Conservation (phyloP, 257 asterid species). For the Solanum chmielewskii region DNA sequence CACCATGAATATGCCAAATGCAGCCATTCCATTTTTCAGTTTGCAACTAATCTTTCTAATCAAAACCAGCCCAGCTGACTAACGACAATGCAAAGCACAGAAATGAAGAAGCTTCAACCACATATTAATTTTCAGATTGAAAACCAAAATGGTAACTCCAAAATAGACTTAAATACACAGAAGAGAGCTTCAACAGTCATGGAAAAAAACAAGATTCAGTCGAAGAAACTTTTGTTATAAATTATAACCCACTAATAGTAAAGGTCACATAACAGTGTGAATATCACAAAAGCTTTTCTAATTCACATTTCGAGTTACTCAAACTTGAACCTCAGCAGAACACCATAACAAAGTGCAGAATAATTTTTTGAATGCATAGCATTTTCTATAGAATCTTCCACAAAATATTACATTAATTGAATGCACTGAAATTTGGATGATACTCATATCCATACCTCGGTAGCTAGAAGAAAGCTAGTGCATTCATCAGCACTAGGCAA, state of each 20-base stretch:
- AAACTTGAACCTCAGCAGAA: neutral
- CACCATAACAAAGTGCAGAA: neutral
- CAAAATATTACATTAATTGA: neutral
- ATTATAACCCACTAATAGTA: neutral
- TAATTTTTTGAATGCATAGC: neutral
- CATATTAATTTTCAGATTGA: neutral
- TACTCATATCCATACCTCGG: slow-evolving; percentile 52
- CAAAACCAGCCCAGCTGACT: neutral
- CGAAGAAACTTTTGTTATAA: neutral
- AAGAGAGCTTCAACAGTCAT: neutral
- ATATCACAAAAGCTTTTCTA: neutral
- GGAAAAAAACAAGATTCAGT: neutral
- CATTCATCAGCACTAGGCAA: slow-evolving; percentile 85
- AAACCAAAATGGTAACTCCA: neutral
- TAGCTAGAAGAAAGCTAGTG: slow-evolving; percentile 88
- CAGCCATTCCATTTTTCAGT: neutral
- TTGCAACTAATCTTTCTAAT: neutral
- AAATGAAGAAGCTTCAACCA: neutral
- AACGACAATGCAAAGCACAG: neutral
- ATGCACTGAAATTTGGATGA: neutral
- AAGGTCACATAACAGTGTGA: neutral
- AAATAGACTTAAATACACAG: neutral
- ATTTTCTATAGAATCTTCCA: neutral
- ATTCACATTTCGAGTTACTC: neutral
- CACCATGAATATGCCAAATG: neutral